Base-by-base conservation (phyloP, 345 rosid genomes). In the Trapa incisa region DNA sequence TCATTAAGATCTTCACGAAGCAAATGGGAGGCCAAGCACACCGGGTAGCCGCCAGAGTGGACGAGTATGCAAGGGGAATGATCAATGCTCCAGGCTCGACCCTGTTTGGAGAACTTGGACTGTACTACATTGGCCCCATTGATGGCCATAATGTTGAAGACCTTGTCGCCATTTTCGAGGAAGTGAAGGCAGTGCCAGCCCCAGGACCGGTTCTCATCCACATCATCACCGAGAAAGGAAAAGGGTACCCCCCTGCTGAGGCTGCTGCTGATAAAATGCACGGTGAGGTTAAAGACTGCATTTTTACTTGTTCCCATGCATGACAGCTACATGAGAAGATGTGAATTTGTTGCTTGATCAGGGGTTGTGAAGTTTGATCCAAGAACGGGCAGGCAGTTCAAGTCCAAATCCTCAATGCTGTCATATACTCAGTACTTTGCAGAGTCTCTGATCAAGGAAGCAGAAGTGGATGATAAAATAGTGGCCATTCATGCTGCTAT, bases 401-500 rank as follows among this genome's bases (percentile, higher is more conserved):
- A 87, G 75, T 0, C 80, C 38, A 84, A 84, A 70, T 65, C 91
- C 3, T n/a, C 85, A 0, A 88, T 87, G 6, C 85, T 81, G 32
- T 61, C 95, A 15, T 78, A 85, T 67, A 88, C 91, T 0, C 84
- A 68, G 69, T 86, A 86, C 73, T 88, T 88, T 45, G 91, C 84
- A 39, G 91, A 88, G 65, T 80, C 89, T 2, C 71, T 88, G 43
- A 80, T 88, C 64, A 77, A 75, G 71, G 95, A 85, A 72, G 95
- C 95, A 2, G 87, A 88, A 69, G 65, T 52, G 63, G 95, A 88
- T 68, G 56, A 79, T 7, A 84, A 81, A 73, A 81, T 88, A 3
- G 82, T 85, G 35, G 89, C 87, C 39, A 88, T 88, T 68, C 95
- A 88, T 71, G 95, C 91, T 8, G 95, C 94, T 45, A 88, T 88